These are phyloP conservation scores for Dimocarpus longan DNA, from an alignment of 345 rosid genomes.

Conservation along the genomic window DNA sequence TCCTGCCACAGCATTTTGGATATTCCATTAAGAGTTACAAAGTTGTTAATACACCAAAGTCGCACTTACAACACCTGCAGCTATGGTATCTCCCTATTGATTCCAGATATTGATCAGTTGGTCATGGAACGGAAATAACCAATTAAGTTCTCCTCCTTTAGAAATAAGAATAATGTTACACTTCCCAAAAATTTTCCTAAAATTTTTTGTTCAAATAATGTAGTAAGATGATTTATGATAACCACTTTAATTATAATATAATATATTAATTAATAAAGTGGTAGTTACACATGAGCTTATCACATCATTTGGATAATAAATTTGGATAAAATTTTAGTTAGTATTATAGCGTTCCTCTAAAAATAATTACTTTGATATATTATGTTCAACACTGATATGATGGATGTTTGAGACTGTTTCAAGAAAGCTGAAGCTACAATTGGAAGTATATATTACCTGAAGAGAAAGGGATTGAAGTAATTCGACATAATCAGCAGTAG, in stretches of 20 bases:
- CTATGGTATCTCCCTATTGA: background rate
- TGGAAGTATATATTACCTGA: slow-evolving; percentile 39
- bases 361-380: no score
- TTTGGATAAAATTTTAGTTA: no score
- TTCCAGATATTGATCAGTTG: background rate
- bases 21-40: background rate
- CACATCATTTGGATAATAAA: no score
- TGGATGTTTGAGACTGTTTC: background rate
- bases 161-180: no score
- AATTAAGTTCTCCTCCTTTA: background rate
- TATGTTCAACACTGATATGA: background rate
- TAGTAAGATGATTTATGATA: no score
- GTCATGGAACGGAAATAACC: background rate
- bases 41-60: background rate
- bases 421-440: background rate
- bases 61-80: background rate
- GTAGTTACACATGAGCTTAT: no score
- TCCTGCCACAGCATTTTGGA: slow-evolving; percentile 46
- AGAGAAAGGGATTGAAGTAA: slow-evolving; percentile 58
- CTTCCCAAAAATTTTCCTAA: no score
- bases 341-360: no score
- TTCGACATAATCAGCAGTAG: slow-evolving; percentile 69
- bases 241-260: no score
- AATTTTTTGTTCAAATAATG: no score
- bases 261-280: no score